Base-by-base conservation (phyloP, 2,329 filamentous ascomycete species). In the Penicillium hesseltinei region DNA sequence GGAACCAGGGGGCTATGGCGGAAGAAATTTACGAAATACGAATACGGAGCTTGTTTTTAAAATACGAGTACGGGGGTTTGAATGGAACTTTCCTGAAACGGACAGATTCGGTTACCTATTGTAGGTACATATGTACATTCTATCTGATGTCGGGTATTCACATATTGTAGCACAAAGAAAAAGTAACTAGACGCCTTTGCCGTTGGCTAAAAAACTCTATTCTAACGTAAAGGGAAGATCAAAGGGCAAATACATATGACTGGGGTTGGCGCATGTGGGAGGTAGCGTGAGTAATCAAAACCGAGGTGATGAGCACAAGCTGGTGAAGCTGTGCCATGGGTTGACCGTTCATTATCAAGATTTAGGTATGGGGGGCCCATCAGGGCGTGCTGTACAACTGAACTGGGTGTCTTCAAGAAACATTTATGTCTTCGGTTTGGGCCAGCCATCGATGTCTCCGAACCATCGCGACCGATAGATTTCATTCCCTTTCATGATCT, bases 401-500 rank as follows among this genome's bases (percentile, higher is more conserved):
- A 21, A 50, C 17, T 49, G 10, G n/a, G 36, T 39, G 19, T 19
- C n/a, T 33, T 33, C 31, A 33, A 29, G 31, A 6, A 23, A 9
- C 9, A 19, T 19, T 27, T 50, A 59, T 11, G 36, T 44, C 38
- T 40, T 61, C 5, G 66, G 64, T 51, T 68, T 68, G 17, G 63
- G 62, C 66, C 66, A 68, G 36, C 65, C 65, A 49, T 63, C 61
- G 9, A 68, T 65, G 40, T 67, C 60, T 6, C 55, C 64, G 35
- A 58, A 67, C 61, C 60, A 67, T 29, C 66, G 64, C 48, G 66
- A 67, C 40, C 65, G 66, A 42, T 68, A 68, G 27, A 68, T 67
- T 51, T 67, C 65, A 52, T 67, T 58, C 5, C 66, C 65, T 31
- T 58, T 29, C 39, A 62, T 65, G 50, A 68, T 63, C 42, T 62